Conservation (phyloP, 441 rosid species). For the Populus tomentosa region DNA sequence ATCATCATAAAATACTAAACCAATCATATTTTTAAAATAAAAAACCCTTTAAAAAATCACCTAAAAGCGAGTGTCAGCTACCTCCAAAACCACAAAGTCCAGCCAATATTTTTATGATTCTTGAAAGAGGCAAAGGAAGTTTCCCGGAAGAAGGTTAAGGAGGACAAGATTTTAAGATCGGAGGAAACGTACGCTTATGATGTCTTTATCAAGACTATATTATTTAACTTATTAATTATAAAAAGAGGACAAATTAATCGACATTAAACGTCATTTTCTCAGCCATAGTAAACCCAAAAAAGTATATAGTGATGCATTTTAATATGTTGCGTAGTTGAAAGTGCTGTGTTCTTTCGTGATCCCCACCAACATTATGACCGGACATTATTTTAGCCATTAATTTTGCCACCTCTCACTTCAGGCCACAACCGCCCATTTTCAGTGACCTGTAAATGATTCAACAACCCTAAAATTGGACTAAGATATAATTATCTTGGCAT, state of each 20-base stretch:
- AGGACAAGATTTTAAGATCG: not conserved
- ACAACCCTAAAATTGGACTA: not conserved
- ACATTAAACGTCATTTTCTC: not conserved
- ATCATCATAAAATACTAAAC: too few species aligned
- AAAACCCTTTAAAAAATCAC: too few species aligned
- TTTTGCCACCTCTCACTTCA: slow-evolving; percentile 1
- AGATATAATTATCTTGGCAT: too few species aligned
- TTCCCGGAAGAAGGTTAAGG: not conserved
- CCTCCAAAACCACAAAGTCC: not conserved
- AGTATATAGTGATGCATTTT: not conserved
- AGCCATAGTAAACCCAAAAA: not conserved
- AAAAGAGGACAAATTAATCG: not conserved
- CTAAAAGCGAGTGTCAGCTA: too few species aligned
- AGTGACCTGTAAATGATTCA: not conserved
- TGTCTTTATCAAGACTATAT: not conserved
- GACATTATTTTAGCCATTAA: not conserved
- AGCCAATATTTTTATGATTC: not conserved
- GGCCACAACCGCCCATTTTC: slow-evolving; percentile 17
- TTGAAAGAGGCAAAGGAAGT: not conserved
- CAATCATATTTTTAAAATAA: too few species aligned
- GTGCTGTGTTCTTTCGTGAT: not conserved
- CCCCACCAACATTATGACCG: not conserved
- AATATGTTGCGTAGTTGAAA: not conserved
- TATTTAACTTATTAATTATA: not conserved
- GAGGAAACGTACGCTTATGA: not conserved